Evolutionary conservation across 1,284 basidiomycete genomes (phyloP).

Genomic region (Apiotrichum akiyoshidainum): DNA sequence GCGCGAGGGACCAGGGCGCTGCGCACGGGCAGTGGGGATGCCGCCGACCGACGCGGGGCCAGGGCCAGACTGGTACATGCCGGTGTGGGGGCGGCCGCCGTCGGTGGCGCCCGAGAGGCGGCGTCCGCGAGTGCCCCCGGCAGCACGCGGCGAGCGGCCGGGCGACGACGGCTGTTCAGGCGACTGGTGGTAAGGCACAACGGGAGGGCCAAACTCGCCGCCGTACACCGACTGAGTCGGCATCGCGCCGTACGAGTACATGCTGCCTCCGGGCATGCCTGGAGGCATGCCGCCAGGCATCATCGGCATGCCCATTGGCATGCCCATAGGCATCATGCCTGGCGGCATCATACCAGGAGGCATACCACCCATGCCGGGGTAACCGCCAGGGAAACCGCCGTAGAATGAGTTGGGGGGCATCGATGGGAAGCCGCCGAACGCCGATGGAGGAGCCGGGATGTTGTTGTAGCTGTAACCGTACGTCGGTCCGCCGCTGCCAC

Average conservation of each 20-base stretch:
- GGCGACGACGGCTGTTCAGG: neutral
- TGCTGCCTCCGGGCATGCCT: constrained; percentile 21
- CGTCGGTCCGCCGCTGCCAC: constrained; percentile 12
- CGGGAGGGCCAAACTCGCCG: constrained; percentile 43
- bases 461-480: constrained; percentile 21
- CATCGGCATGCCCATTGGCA: constrained; percentile 2
- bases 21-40: neutral
- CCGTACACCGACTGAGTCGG: constrained; percentile 42
- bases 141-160: constrained; percentile 4
- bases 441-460: constrained; percentile 4
- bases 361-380: constrained; percentile 6
- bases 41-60: constrained; percentile 3
- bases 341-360: neutral
- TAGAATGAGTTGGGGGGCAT: constrained; percentile 8
- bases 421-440: constrained; percentile 1
- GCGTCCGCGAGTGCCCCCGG: constrained; percentile 6
- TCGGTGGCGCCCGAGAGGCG: constrained; percentile 9
- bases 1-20: constrained; percentile 5
- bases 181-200: constrained; percentile 6
- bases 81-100: constrained; percentile 9
- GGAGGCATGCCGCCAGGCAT: constrained; percentile 1
- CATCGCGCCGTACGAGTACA: constrained; percentile 35
- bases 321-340: neutral
- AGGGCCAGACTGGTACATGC: constrained; percentile 4
- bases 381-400: constrained; percentile 4